Base-by-base conservation (phyloP, 805 yeast species). In the Schwanniomyces occidentalis region DNA sequence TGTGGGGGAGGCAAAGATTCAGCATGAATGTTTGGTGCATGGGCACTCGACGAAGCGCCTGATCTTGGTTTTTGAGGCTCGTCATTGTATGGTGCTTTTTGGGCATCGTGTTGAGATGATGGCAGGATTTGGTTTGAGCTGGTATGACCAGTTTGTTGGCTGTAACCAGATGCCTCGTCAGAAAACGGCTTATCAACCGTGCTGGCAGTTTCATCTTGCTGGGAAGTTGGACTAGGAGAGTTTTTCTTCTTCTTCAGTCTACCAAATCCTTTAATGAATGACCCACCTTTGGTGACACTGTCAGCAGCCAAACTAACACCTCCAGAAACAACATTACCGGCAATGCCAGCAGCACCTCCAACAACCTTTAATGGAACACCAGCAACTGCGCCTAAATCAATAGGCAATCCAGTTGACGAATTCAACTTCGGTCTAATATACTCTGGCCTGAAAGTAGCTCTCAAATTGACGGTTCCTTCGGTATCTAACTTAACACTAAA, bases 381-480 rank as follows among this genome's bases (percentile, higher is more conserved):
- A 7, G 74, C 58, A 16, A 72, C 47, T 15, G 61, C 62, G 14
- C 59, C 56, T 17, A 74, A 50, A 22, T 61, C 66, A 32, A 63
- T 48, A 14, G 73, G 75, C 36, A 67, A 62, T 12, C 73, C 73
- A 19, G 55, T 44, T 30, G 52, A 44, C n/a, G 59, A 41, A 6
- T 60, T 65, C 27, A 82, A 56, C 31, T 63, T 60, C n/a, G 91
- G 87, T 55, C 84, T 76, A 30, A 78, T 60, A 54, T 83, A 85
- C 47, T 78, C 76, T 14, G 91, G 89, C 27, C 51, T 54, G 59
- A 84, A 85, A 1, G 65, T 59, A 3, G 77, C 81, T 28, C 67
- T 62, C 38, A 81, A 51, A 36, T 69, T 62, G n/a, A 83, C 61
- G 1, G 63, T 44, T 41, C 95, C 95, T 53, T 80, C 81, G n/a